Conservation (phyloP, 306 rosid species). For the Castanea crenata region DNA sequence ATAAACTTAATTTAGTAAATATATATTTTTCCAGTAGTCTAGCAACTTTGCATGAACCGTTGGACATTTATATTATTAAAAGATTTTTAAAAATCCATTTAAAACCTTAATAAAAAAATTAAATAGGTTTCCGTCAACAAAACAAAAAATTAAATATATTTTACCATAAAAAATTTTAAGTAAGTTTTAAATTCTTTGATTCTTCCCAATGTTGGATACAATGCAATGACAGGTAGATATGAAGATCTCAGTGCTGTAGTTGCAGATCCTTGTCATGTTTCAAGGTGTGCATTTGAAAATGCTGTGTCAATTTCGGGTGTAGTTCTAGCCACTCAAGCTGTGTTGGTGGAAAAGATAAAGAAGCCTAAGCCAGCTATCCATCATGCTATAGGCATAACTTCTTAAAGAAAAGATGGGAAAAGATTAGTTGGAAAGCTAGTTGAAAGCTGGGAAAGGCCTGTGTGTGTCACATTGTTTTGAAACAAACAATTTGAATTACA, state of each 20-base stretch:
- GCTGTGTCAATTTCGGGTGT: slow-evolving; percentile 81
- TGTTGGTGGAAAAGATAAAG: slow-evolving; percentile 73
- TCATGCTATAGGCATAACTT: slow-evolving; percentile 65
- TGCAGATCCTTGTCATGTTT: slow-evolving; percentile 82
- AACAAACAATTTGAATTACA: neutral
- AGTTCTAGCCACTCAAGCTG: neutral
- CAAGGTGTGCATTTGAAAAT: slow-evolving; percentile 87
- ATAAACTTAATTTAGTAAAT: too few relatives aligned
- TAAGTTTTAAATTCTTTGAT: too few relatives aligned
- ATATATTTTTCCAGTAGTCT: too few relatives aligned
- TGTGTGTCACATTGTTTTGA: neutral
- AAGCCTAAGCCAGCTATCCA: slow-evolving; percentile 60
- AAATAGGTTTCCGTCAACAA: too few relatives aligned
- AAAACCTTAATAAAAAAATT: too few relatives aligned
- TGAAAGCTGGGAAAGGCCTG: slow-evolving; percentile 1
- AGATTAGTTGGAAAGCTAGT: neutral
- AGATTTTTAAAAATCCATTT: too few relatives aligned
- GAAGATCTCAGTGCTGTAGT: slow-evolving; percentile 82
- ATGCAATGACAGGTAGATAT: slow-evolving; percentile 73
- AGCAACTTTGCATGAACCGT: too few relatives aligned
- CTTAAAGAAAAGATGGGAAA: slow-evolving; percentile 28
- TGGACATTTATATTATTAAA: too few relatives aligned
- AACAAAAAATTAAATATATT: too few relatives aligned
- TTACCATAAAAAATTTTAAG: too few relatives aligned
- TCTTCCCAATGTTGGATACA: slow-evolving; percentile 43